These are phyloP conservation scores for Xeromyces bisporus DNA, from an alignment of 495 filamentous ascomycete species.

Conservation along the genomic window DNA sequence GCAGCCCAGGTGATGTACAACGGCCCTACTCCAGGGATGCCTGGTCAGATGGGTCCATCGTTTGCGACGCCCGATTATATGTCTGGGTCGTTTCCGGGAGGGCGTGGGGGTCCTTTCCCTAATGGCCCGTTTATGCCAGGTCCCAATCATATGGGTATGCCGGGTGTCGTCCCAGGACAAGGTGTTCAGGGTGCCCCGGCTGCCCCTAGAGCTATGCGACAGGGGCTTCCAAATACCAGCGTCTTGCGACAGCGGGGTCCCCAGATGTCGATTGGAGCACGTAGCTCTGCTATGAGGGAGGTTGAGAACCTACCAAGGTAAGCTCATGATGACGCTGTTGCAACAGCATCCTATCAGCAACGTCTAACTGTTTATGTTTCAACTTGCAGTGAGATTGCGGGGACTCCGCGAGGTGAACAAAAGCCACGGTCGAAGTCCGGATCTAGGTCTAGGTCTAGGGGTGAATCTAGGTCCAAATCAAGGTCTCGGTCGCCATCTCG, in stretches of 20 bases:
- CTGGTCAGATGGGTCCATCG: conserved; percentile 13
- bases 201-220: conserved; percentile 83
- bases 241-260: conserved; percentile 29
- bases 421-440: conserved; percentile 10
- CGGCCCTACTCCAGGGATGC: conserved; percentile 9
- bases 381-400: conserved; percentile 11
- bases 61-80: conserved; percentile 23
- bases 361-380: conserved; percentile 1
- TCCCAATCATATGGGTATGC: conserved; percentile 7
- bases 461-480: conserved; percentile 22
- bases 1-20: conserved; percentile 3
- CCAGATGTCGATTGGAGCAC: conserved; percentile 14
- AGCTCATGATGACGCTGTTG: conserved; percentile 4
- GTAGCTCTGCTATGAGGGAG: conserved; percentile 11
- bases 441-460: conserved; percentile 17
- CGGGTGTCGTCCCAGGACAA: conserved; percentile 28
- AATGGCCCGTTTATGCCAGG: conserved; percentile 10
- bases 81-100: conserved; percentile 13
- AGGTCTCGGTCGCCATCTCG: conserved; percentile 18
- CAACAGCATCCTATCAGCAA: neutral
- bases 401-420: conserved; percentile 8
- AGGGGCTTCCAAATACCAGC: conserved; percentile 66
- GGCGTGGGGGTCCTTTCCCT: conserved; percentile 16
- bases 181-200: conserved; percentile 73
- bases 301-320: conserved; percentile 21